A percentile compares a stretch with the other conserved stretches of the same genome.
These are phyloP conservation scores for Coniochaeta hoffmannii DNA, from an alignment of 2,329 filamentous ascomycete genomes.

Conservation along the genomic window DNA sequence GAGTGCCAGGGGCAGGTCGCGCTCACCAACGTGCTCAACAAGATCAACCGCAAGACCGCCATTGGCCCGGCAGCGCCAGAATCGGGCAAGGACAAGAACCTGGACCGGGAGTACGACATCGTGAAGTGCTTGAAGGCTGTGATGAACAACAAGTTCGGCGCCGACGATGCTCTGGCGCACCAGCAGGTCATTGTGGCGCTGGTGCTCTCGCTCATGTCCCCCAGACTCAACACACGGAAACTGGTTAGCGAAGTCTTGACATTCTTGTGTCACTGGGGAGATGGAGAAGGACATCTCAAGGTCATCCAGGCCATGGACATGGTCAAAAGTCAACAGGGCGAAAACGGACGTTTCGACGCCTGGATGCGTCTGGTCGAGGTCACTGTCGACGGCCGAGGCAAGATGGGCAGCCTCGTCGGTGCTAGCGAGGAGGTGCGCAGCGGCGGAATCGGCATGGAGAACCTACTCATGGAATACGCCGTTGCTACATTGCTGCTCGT, in stretches of 20 bases:
- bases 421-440: conserved; percentile 94
- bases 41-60: conserved; percentile 83
- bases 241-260: conserved; percentile 94
- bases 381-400: conserved; percentile 91
- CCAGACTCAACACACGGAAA: conserved; percentile 84
- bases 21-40: conserved; percentile 84
- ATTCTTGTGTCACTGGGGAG: conserved; percentile 89
- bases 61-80: conserved; percentile 61
- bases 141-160: conserved; percentile 99
- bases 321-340: conserved; percentile 79
- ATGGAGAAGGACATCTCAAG: conserved; percentile 79
- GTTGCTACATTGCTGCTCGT: conserved; percentile 90
- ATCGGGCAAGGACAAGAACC: conserved; percentile 62
- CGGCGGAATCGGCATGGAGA: conserved; percentile 97
- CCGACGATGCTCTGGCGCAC: conserved; percentile 87
- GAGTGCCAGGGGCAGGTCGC: conserved; percentile 97
- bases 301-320: conserved; percentile 90
- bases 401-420: conserved; percentile 96
- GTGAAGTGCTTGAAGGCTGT: conserved; percentile 94
- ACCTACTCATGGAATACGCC: conserved; percentile 97
- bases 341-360: conserved; percentile 92
- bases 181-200: conserved; percentile 86
- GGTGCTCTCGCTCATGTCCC: conserved; percentile 78
- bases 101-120: conserved; percentile 93
- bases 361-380: conserved; percentile 99